These are phyloP conservation scores for Trichophyton schoenleinii DNA, from an alignment of 2,329 filamentous ascomycete species.

Conservation along the genomic window DNA sequence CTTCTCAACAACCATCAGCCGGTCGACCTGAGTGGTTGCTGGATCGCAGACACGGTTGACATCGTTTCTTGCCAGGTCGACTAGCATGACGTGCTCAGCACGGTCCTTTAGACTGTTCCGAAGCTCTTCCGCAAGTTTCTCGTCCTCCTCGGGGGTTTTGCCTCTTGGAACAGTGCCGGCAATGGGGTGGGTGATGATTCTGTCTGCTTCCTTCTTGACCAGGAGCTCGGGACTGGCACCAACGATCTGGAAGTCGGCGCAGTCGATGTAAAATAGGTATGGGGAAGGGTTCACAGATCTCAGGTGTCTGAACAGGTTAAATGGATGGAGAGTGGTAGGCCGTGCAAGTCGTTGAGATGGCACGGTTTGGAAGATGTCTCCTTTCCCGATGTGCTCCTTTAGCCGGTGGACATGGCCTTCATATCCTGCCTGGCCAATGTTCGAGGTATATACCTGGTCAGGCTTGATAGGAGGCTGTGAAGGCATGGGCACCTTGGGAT, in stretches of 20 bases:
- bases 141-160: conserved; percentile 67
- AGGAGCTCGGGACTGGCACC: conserved; percentile 90
- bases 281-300: conserved; percentile 96
- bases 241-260: conserved; percentile 83
- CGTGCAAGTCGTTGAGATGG: conserved; percentile 86
- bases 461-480: conserved; percentile 58
- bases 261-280: conserved; percentile 93
- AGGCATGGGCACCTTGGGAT: conserved; percentile 64
- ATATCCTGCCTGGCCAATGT: conserved; percentile 80
- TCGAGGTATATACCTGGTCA: conserved; percentile 73
- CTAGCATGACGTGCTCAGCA: conserved; percentile 93
- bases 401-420: conserved; percentile 74
- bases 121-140: conserved; percentile 62
- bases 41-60: conserved; percentile 93
- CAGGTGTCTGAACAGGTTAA: conserved; percentile 94
- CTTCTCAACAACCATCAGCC: conserved; percentile 83
- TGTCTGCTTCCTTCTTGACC: conserved; percentile 74
- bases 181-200: conserved; percentile 92
- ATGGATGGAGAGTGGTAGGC: conserved; percentile 82
- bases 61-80: conserved; percentile 91
- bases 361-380: conserved; percentile 96
- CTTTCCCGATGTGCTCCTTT: conserved; percentile 80
- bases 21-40: conserved; percentile 75
- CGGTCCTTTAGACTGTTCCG: conserved; percentile 76
- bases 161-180: conserved; percentile 89